These are phyloP conservation scores for Apiotrichum porosum DNA, from an alignment of 1,284 basidiomycete species.

Conservation along the genomic window DNA sequence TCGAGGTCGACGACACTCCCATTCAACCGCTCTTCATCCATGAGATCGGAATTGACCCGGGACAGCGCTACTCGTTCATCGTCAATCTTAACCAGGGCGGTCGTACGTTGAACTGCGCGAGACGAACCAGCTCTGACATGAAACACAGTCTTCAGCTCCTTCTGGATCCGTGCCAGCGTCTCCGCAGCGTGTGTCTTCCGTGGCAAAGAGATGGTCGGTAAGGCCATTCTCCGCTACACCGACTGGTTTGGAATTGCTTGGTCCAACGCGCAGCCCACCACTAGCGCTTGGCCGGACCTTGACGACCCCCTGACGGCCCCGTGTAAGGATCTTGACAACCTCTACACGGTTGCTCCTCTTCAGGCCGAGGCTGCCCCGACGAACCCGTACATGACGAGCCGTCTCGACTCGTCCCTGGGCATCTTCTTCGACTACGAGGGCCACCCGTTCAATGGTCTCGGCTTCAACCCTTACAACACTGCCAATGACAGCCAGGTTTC, in stretches of 20 bases:
- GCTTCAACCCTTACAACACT: slow-evolving; percentile 20
- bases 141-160: slow-evolving; percentile 21
- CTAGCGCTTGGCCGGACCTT: neutral
- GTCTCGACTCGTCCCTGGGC: slow-evolving; percentile 21
- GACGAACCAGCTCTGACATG: too few species aligned
- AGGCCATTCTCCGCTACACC: neutral
- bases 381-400: neutral
- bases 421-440: slow-evolving; percentile 26
- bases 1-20: slow-evolving; percentile 27
- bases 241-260: neutral
- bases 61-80: slow-evolving; percentile 37
- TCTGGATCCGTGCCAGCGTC: slow-evolving; percentile 31
- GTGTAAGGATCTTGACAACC: neutral
- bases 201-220: neutral
- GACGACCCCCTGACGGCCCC: neutral
- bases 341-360: slow-evolving; percentile 5
- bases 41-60: slow-evolving; percentile 21
- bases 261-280: neutral
- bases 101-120: too few species aligned
- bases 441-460: slow-evolving; percentile 19
- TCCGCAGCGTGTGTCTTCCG: slow-evolving; percentile 5
- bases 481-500: slow-evolving; percentile 7
- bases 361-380: slow-evolving; percentile 11
- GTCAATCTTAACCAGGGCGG: slow-evolving; percentile 29
- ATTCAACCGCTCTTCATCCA: slow-evolving; percentile 17